Conservation (phyloP, 345 rosid genomes). For the Corymbia maculata region DNA sequence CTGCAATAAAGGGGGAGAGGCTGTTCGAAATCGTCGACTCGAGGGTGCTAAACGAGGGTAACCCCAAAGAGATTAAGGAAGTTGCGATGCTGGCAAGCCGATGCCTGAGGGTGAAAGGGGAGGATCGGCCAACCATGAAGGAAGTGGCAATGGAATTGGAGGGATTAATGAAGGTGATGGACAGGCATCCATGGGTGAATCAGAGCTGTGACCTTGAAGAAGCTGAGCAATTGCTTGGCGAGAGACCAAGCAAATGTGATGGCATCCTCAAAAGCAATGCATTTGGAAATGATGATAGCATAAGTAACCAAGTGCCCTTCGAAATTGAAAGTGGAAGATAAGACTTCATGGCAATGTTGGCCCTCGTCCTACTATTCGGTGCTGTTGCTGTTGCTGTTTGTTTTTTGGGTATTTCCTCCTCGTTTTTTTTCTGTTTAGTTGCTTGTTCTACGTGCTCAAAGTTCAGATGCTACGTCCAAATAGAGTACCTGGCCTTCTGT, state of each 20-base stretch:
- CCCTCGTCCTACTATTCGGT: neutral
- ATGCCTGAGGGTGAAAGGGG: constrained; percentile 20
- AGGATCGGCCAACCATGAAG: constrained; percentile 19
- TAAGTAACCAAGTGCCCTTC: neutral
- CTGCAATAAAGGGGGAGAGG: constrained; percentile 16
- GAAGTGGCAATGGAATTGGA: constrained; percentile 10
- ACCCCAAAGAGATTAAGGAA: constrained; percentile 2
- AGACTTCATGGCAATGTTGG: neutral
- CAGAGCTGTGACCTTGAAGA: constrained; percentile 1
- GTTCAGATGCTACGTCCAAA: neutral
- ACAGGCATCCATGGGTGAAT: constrained; percentile 8
- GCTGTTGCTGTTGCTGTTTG: too few relatives aligned
- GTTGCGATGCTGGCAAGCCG: constrained; percentile 7
- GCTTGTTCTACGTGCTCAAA: neutral
- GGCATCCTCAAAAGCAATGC: neutral
- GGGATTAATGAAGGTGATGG: neutral
- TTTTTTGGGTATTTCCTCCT: neutral
- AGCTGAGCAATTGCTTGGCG: neutral
- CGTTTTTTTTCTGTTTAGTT: neutral
- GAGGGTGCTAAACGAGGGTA: neutral
- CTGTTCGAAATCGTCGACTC: constrained; percentile 11
- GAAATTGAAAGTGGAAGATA: neutral
- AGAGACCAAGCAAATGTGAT: neutral
- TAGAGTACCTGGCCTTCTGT: neutral
- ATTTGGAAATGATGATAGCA: neutral